Base-by-base conservation (phyloP, 768 basidiomycete genomes). In the Suillus placidus region DNA sequence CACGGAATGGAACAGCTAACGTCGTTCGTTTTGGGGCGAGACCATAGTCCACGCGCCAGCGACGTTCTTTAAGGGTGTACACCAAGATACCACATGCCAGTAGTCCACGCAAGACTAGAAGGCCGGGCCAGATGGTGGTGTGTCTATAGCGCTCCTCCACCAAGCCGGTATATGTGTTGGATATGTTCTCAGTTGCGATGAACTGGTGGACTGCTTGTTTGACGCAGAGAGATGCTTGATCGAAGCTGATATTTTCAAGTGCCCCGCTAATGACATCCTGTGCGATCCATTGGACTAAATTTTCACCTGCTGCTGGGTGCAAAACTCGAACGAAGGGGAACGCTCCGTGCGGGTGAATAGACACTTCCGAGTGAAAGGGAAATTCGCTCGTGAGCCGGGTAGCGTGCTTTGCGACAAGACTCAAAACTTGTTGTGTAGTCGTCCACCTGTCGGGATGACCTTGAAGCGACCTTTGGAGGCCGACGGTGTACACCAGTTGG, bases 371-470 rank as follows among this genome's bases (percentile, higher is more conserved):
- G 43, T 68, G 67, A 7, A 49, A 62, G 0, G 61, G 70, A 38
- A 58, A 71, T 5, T 2, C 6, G 3, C n/a, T 34, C 18, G n/a
- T 63, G 34, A 76, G 66, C 6, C 43, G 54, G 20, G 40, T 16
- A 2, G 71, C 73, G 23, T 68, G 63, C 3, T 66, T 69, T 20
- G 61, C 61, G 2, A 79, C 68, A 26, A 76, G 71, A 14, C 60
- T 8, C 8, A 81, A 68, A 20, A 81, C 57, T 23, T 78, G 71
- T 55, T 80, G 69, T 0, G 70, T 72, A 13, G 69, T 77, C 0
- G 66, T 70, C 81, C 52, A 54, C 52, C 52, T 54, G 18, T 54
- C 52, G 7, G 52, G 52, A 20, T 54, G 52, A 6, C 52, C 52
- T 16, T 54, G 52, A 34, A 54, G 52, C 20, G 52, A 54, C 32